phyloP scores from a whole-genome alignment of 2,329 filamentous ascomycete genomes.

The Calonectria hongkongensis region DNA sequence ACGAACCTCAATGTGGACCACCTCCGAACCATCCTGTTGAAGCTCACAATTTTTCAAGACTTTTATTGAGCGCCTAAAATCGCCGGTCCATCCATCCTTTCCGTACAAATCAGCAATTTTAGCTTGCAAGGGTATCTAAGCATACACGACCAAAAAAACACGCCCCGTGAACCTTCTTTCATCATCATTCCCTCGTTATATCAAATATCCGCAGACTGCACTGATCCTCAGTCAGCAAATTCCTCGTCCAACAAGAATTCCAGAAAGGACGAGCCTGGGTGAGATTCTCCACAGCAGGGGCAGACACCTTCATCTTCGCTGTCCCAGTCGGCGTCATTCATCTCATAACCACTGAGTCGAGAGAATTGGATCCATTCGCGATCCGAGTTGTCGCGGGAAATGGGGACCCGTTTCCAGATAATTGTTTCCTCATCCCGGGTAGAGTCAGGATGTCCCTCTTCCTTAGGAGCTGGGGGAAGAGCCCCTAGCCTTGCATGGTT shows the following conservation, averaged over 20 bases:
- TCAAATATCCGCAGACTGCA: conserved; percentile 38
- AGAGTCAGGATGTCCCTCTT: conserved; percentile 66
- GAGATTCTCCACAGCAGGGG: conserved; percentile 64
- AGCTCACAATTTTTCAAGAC: conserved; percentile 14
- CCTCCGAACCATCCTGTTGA: conserved; percentile 1
- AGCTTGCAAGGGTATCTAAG: conserved; percentile 54
- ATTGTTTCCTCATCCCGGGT: conserved; percentile 64
- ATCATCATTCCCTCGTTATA: conserved; percentile 40
- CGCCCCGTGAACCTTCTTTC: conserved; percentile 30
- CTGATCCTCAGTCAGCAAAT: conserved; percentile 52
- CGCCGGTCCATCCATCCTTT: conserved; percentile 31
- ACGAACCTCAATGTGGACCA: conserved; percentile 4
- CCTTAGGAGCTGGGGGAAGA: conserved; percentile 65
- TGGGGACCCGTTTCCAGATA: conserved; percentile 71
- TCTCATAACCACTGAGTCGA: conserved; percentile 62
- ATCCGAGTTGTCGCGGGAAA: conserved; percentile 61
- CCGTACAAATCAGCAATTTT: conserved; percentile 47
- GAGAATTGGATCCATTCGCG: conserved; percentile 71
- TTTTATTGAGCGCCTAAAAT: conserved; percentile 38
- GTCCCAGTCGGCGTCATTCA: conserved; percentile 58
- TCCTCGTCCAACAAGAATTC: conserved; percentile 57
- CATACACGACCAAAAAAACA: conserved; percentile 49
- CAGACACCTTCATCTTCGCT: conserved; percentile 61
- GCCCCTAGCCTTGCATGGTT: conserved; percentile 56
- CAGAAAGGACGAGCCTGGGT: conserved; percentile 60